Base-by-base conservation (phyloP, 768 basidiomycete species). In the Boletus vermiculosoides region DNA sequence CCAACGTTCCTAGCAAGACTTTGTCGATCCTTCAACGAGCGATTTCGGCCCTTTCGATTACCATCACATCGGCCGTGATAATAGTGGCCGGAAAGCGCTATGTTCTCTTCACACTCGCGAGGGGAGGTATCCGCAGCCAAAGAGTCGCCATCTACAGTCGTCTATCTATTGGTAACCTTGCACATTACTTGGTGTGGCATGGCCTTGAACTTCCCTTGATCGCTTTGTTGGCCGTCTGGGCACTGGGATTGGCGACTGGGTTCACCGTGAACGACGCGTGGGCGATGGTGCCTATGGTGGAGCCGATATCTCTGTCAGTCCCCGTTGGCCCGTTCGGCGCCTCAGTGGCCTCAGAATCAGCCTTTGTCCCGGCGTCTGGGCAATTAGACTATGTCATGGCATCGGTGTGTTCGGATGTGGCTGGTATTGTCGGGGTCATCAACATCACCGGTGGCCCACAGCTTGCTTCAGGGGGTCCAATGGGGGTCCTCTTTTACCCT, bases 131-230 rank as follows among this genome's bases (percentile, higher is more conserved):
- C 7, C 51, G 16, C 11, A 59, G 47, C 25, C 47, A 42, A 45
- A 22, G 52, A 25, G 57, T 55, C n/a, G 46, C 42, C 9, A 15
- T 54, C 9, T 58, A 60, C 48, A 45, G 34, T 22, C 45, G 39
- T 18, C 45, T 49, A 7, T 34, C 53, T 6, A 33, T 59, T 8
- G 40, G 47, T 4, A 54, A 39, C 15, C 16, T 37, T 37, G 36
- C 36, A 6, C 3, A 37, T 18, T 8, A 42, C 23, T 18, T 39
- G 28, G 28, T 40, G 5, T 22, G 20, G 12, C 33, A 30, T 22
- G 52, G 45, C 20, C n/a, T 54, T 4, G 56, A 60, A 20, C 31
- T 47, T 2, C 39, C 52, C 1, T 37, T 58, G 40, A 30, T 61
- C 12, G 58, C 28, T 12, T 39, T 60, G 11, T 33, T 15, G 22